Conservation (phyloP, 164 flowering plant genomes). For the Brasenia schreberi region DNA sequence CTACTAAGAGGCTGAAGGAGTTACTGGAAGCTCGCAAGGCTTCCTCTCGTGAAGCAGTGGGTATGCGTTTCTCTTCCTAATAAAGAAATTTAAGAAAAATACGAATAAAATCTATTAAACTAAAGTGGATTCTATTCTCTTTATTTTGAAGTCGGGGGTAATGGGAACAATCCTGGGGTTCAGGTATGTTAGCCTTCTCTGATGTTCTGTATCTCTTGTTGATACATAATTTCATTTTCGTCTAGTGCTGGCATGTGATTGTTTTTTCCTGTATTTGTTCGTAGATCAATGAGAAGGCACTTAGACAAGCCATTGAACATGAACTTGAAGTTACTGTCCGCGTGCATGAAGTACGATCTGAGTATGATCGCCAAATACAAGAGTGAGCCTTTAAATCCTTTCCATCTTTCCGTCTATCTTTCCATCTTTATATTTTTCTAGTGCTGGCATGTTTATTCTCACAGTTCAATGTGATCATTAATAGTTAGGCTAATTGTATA, state of each 20-base stretch:
- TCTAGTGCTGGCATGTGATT: background rate
- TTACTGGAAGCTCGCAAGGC: conserved; percentile 75
- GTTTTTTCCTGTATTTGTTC: background rate
- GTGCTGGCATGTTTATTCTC: background rate
- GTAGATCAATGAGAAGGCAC: conserved; percentile 30
- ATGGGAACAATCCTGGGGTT: conserved; percentile 49
- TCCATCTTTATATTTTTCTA: background rate
- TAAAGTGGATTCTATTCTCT: background rate
- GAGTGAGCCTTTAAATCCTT: conserved; percentile 36
- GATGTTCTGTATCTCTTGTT: background rate
- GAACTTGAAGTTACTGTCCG: conserved; percentile 85
- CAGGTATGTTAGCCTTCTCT: conserved; percentile 36
- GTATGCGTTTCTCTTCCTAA: conserved; percentile 9
- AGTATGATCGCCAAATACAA: conserved; percentile 84
- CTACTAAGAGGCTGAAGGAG: conserved; percentile 86
- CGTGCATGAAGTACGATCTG: conserved; percentile 89
- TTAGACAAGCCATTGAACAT: conserved; percentile 83
- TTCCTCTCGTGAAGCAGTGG: conserved; percentile 54
- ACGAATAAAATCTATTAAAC: background rate
- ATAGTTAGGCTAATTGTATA: background rate
- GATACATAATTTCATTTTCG: background rate
- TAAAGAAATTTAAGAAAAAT: background rate
- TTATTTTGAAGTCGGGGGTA: conserved; percentile 36
- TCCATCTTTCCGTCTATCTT: background rate
- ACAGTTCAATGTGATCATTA: background rate